Base-by-base conservation (phyloP, 257 asterid species). In the Jacaranda mimosifolia region DNA sequence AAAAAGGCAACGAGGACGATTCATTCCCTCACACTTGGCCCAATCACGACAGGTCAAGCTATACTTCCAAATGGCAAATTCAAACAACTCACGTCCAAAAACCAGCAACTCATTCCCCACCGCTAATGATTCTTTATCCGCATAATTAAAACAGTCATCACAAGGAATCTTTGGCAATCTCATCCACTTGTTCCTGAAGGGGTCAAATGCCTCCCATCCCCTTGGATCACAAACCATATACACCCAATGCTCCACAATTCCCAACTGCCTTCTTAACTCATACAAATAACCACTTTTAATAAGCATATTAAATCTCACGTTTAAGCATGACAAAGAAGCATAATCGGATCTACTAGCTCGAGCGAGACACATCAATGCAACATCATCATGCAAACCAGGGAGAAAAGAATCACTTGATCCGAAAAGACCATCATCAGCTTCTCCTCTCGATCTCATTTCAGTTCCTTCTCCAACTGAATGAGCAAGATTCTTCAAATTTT, bases 151-250 rank as follows among this genome's bases (percentile, higher is more conserved):
- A 78, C 98, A 93, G 55, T 91, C 95, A 73, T 93, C 98, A 56
- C 97, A 93, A 0, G 98, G 97, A 42, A 93, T 88, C 68, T 84
- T 93, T 0, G 96, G 98, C 83, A 91, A 80, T 64, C 86, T 85
- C 88, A 84, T 86, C 98, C 98, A 93, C 69, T 85, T 93, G 15
- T 91, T 79, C 55, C 88, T 81, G 57, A 85, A 87, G 46, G 94
- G 97, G 80, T 93, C 94, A 42, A 93, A 93, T 0, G 96, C 98
- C 83, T 93, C 98, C 98, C 98, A 93, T 53, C 91, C 98, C 85
- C 96, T 85, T 1, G 96, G 98, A 79, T 93, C 98, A 85, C 96
- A 90, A 38, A 93, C 96, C 93, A 93, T 88, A 69, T 93, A 93
- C 62, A 91, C 96, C 98, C 97, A 91, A 74, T 91, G 97, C 88